Conservation (phyloP, 306 rosid genomes). For the Prunus kanzakura region DNA sequence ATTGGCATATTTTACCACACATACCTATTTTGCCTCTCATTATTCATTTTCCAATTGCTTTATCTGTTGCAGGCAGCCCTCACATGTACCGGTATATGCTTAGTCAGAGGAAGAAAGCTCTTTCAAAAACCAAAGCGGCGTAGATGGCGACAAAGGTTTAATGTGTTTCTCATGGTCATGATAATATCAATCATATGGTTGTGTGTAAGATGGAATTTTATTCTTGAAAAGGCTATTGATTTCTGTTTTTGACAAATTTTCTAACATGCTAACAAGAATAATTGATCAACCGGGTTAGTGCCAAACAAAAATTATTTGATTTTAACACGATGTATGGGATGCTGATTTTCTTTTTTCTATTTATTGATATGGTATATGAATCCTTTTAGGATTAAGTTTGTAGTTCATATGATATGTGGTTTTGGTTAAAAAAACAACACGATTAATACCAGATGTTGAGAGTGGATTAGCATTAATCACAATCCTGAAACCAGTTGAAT, state of each 20-base stretch:
- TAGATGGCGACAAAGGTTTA: conserved; percentile 23
- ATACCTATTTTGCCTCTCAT: neutral
- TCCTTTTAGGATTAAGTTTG: too few species aligned
- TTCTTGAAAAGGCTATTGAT: conserved; percentile 1
- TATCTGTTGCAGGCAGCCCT: conserved; percentile 59
- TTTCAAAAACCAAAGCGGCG: conserved; percentile 55
- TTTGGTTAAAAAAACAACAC: too few species aligned
- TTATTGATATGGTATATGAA: too few species aligned
- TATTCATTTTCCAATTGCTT: conserved; percentile 14
- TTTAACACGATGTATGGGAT: neutral
- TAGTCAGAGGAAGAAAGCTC: conserved; percentile 73
- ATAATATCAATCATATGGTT: conserved; percentile 6
- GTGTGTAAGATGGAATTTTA: neutral
- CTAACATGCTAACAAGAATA: neutral
- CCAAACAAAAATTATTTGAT: neutral
- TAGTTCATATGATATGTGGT: too few species aligned
- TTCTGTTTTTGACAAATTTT: neutral
- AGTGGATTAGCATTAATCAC: too few species aligned
- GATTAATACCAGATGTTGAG: too few species aligned
- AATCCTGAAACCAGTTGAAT: too few species aligned
- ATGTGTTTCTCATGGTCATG: conserved; percentile 5
- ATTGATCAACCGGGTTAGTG: neutral
- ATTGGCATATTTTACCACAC: neutral
- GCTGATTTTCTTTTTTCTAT: too few species aligned
- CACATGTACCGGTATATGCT: conserved; percentile 75